Base-by-base conservation (phyloP, 2,329 filamentous ascomycete genomes). In the Camillea tinctor region DNA sequence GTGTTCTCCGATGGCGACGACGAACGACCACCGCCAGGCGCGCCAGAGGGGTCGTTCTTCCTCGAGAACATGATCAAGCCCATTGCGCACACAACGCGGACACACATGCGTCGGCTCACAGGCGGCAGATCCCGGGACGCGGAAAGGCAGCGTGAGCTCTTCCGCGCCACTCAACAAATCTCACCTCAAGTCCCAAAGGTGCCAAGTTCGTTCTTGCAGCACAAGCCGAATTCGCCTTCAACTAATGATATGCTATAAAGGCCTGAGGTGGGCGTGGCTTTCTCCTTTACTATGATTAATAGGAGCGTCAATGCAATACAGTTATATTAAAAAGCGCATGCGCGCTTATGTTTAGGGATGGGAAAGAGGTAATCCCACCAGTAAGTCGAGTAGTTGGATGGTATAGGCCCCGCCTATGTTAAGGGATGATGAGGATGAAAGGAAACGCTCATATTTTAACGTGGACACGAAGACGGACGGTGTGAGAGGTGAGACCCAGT, bases 1-100 rank as follows among this genome's bases (percentile, higher is more conserved):
- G 83, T 90, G 0, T 89, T 94, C 66, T 96, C 92, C 0, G 94
- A 97, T 65, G 87, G 87, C 15, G 90, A 93, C 73, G 79, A 87
- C 67, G 79, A 87, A 7, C 55, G 63, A 36, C 58, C 56, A 20
- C 55, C 48, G 1, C 59, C 44, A 60, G 36, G 64, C 50, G 22
- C 61, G 20, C 20, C 75, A 20, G 79, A 82, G 49, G 74, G 77
- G 19, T 83, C 81, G 0, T 86, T 85, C 71, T 83, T 83, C 60
- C 74, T 84, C 22, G 86, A 88, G 66, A 85, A 80, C 58, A 86
- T 88, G 79, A 83, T 88, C 64, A 84, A 82, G 61, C 84, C 85
- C 0, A 74, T 84, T 5, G 79, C 82, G 30, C 81, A 87, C 59
- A 80, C 82, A 50, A 85, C 85, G 15, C 77, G 85, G 44, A 82